Base-by-base conservation (phyloP, 139 green algal genomes). In the Desmodesmus armatus region DNA sequence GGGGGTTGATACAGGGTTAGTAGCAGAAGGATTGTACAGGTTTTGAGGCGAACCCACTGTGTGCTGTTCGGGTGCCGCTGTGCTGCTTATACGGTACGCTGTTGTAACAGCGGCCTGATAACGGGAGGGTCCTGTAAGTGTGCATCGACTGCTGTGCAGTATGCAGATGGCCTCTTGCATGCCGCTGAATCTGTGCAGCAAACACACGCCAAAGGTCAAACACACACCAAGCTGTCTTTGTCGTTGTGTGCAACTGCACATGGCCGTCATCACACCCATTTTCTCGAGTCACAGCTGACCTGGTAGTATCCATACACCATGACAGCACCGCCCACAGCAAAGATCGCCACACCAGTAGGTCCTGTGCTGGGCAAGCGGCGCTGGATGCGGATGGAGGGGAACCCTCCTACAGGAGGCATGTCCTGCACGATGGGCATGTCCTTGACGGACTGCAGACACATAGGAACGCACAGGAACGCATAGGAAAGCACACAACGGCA, bases 271-370 rank as follows among this genome's bases (percentile, higher is more conserved):
- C n/a, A n/a, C n/a, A n/a, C n/a, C n/a, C n/a, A 49, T 31, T 33
- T 73, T 31, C 65, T 53, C 49, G 3, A 27, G 7, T n/a, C 29
- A 27, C 43, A 31, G 58, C 85, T 55, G 40, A 90, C 80, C 69
- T 91, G 80, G 76, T 98, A 96, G 83, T 98, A 98, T 44, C 96
- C 96, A 47, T 97, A 99, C 4, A 90, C 93, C 89, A 98, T 97
- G 69, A 98, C 90, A 17, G 88, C 90, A 7, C 82, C 87, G 3
- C 83, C 89, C 3, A 96, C 93, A n/a, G 89, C 92, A 81, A 99
- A 97, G 23, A 99, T 91, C 0, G 95, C 96, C 3, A 94, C 88
- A 27, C 96, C 96, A 0, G 92, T 94, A 7, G 96, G 96, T 0
- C 96, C 96, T 19, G 96, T 98, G 88, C 78, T 95, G 9, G 96